Evolutionary conservation across 2,329 filamentous ascomycete genomes (phyloP).

Genomic region (Bipolaris zeicola): DNA sequence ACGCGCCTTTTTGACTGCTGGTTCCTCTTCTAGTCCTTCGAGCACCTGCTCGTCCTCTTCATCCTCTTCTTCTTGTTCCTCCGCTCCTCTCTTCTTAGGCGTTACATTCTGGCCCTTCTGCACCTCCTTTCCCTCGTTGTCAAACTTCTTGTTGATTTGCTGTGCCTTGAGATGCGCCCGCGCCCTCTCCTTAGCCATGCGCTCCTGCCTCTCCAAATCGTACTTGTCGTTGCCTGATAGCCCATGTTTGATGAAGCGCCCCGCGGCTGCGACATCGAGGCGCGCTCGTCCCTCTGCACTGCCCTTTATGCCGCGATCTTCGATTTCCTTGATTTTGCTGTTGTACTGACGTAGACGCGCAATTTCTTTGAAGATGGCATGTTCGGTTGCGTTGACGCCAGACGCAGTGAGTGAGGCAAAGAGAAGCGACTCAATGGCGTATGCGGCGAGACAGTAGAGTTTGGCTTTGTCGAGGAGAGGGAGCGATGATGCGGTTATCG

Average conservation of each 20-base stretch:
- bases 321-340: slow-evolving; percentile 81
- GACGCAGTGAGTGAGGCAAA: slow-evolving; percentile 83
- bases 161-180: slow-evolving; percentile 29
- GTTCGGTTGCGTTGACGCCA: slow-evolving; percentile 77
- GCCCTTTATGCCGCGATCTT: slow-evolving; percentile 53
- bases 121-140: slow-evolving; percentile 31
- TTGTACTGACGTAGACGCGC: slow-evolving; percentile 89
- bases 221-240: slow-evolving; percentile 61
- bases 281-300: slow-evolving; percentile 52
- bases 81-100: slow-evolving; percentile 36
- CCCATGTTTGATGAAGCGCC: slow-evolving; percentile 80
- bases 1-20: slow-evolving; percentile 18
- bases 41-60: slow-evolving; percentile 21
- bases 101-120: slow-evolving; percentile 16
- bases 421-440: slow-evolving; percentile 86
- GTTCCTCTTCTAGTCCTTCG: slow-evolving; percentile 14
- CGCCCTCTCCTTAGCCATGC: slow-evolving; percentile 44
- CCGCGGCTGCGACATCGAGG: slow-evolving; percentile 77
- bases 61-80: slow-evolving; percentile 21
- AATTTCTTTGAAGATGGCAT: slow-evolving; percentile 84
- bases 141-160: slow-evolving; percentile 37
- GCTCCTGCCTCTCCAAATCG: slow-evolving; percentile 49
- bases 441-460: slow-evolving; percentile 84
- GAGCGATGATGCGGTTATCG: slow-evolving; percentile 74
- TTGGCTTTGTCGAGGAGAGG: slow-evolving; percentile 96